Evolutionary conservation across 305 asterid genomes (phyloP).

Genomic region (Fraxinus latifolia): DNA sequence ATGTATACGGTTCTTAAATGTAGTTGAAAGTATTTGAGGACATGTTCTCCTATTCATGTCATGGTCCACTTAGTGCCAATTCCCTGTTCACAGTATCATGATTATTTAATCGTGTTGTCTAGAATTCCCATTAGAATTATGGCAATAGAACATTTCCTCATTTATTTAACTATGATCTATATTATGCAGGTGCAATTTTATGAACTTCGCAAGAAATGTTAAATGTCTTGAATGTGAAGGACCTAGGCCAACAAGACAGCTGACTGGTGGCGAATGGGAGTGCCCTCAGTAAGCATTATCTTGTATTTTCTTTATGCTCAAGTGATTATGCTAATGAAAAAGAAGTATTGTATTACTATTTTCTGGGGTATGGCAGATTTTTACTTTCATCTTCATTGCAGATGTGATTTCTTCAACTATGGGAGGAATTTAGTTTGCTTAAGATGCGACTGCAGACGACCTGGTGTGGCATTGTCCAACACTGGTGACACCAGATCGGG

Average conservation of each 20-base stretch:
- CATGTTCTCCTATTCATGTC: no score
- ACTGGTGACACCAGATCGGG: conserved; percentile 31
- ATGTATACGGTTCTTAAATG: no score
- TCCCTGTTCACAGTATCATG: neutral
- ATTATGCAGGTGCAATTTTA: conserved; percentile 76
- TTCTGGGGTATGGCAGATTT: neutral
- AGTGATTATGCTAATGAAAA: conserved; percentile 1
- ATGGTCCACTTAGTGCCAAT: neutral
- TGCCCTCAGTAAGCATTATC: conserved; percentile 73
- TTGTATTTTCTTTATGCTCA: conserved; percentile 11
- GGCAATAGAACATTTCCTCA: neutral
- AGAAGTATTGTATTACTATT: neutral
- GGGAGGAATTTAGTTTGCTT: conserved; percentile 76
- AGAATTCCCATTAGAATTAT: no score
- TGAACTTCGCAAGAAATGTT: conserved; percentile 87
- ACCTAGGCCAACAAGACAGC: conserved; percentile 63
- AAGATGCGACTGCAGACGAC: conserved; percentile 65
- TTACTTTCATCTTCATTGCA: conserved; percentile 23
- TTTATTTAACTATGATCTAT: conserved; percentile 11
- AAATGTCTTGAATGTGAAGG: conserved; percentile 94
- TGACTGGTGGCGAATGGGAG: conserved; percentile 92
- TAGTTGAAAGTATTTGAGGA: neutral
- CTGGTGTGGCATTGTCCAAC: conserved; percentile 45
- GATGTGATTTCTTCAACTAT: conserved; percentile 76
- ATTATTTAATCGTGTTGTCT: no score